Percentiles rank a stretch among this genome's conserved stretches.
phyloP scores from a whole-genome alignment of 331 rosid species.

The Acacia pycnantha region DNA sequence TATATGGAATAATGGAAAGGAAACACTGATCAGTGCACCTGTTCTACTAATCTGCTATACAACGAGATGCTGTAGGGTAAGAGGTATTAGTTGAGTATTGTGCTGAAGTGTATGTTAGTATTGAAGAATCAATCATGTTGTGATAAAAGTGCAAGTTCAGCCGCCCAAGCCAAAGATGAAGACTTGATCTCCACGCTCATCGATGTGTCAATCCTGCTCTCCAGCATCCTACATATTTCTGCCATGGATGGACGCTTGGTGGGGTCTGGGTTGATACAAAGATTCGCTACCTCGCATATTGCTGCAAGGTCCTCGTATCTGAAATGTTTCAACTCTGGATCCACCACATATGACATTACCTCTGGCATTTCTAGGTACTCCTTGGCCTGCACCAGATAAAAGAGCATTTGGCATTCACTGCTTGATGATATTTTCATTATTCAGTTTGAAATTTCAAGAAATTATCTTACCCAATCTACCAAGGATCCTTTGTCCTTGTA shows the following conservation, averaged over 20 bases:
- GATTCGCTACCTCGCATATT: constrained; percentile 74
- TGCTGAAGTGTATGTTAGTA: constrained; percentile 55
- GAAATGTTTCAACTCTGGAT: constrained; percentile 79
- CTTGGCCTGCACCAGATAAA: constrained; percentile 66
- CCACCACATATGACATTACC: constrained; percentile 70
- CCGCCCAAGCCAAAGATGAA: constrained; percentile 99
- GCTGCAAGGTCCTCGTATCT: constrained; percentile 74
- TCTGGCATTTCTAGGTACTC: constrained; percentile 81
- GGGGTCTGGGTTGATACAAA: constrained; percentile 67
- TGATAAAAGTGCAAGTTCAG: constrained; percentile 87
- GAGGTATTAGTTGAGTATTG: constrained; percentile 38
- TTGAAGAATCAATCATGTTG: constrained; percentile 25
- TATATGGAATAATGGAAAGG: constrained; percentile 16
- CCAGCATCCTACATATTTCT: constrained; percentile 70
- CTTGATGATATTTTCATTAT: constrained; percentile 2
- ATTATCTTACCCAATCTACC: constrained; percentile 87
- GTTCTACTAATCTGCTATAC: constrained; percentile 43
- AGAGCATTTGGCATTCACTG: not conserved
- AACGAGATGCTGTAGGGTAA: constrained; percentile 39
- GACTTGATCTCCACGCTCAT: constrained; percentile 66
- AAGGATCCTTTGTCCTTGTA: constrained; percentile 80
- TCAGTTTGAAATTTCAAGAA: constrained; percentile 15
- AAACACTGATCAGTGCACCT: not conserved
- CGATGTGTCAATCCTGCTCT: constrained; percentile 81
- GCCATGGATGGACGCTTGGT: constrained; percentile 59